Conservation (phyloP, 192 early-diverging fungal genomes). For the Rhizophagus clarus region DNA sequence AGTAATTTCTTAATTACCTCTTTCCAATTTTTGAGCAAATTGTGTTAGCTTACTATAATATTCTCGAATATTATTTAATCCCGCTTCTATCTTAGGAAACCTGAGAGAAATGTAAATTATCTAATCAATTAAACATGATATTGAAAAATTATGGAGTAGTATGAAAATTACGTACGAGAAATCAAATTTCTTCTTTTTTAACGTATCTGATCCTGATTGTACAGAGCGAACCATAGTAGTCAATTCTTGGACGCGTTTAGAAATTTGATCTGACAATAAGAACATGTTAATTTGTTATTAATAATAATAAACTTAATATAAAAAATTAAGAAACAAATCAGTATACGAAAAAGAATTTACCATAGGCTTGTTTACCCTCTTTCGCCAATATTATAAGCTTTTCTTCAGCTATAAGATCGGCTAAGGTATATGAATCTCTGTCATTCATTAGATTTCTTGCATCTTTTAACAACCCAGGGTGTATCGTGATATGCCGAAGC, state of each 20-base stretch:
- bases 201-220: constrained; percentile 9
- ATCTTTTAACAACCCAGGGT: constrained; percentile 41
- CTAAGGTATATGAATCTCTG: constrained; percentile 2
- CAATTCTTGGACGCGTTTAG: background rate
- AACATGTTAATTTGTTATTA: background rate
- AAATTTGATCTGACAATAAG: constrained; percentile 6
- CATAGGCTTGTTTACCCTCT: constrained; percentile 1
- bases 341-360: background rate
- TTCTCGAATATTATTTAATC: background rate
- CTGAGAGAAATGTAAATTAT: background rate
- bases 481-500: constrained; percentile 48
- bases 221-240: background rate
- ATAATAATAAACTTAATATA: background rate
- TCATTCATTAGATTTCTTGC: background rate
- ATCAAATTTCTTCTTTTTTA: constrained; percentile 24
- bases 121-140: background rate
- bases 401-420: constrained; percentile 1
- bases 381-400: constrained; percentile 1
- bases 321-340: background rate
- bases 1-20: constrained; percentile 10
- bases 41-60: background rate
- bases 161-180: constrained; percentile 3
- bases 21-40: constrained; percentile 5
- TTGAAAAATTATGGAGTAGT: background rate
- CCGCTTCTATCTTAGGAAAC: background rate